Evolutionary conservation across 768 basidiomycete species (phyloP).

Genomic region (Calvatia gigantea): DNA sequence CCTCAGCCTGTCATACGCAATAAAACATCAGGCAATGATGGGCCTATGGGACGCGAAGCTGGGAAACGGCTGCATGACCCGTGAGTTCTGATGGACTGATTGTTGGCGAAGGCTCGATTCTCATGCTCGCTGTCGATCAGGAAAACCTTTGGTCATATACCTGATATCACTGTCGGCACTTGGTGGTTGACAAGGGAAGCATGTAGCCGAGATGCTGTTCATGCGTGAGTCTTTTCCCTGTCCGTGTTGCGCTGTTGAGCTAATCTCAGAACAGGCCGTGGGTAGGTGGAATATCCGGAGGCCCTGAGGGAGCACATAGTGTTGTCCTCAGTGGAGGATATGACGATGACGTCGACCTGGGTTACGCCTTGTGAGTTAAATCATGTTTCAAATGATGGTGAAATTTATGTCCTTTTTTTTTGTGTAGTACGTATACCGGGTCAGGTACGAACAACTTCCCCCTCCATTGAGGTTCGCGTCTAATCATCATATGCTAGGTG

Average conservation of each 20-base stretch:
- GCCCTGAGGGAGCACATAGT: slow-evolving; percentile 72
- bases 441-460: slow-evolving; percentile 43
- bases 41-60: slow-evolving; percentile 32
- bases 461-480: background rate
- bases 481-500: slow-evolving; percentile 44
- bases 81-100: slow-evolving; percentile 32
- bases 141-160: slow-evolving; percentile 79
- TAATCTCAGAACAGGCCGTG: slow-evolving; percentile 50
- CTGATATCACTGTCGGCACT: slow-evolving; percentile 72
- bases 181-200: slow-evolving; percentile 76
- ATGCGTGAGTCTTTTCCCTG: slow-evolving; percentile 60
- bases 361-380: slow-evolving; percentile 72
- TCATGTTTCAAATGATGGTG: background rate
- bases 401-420: background rate
- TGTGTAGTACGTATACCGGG: slow-evolving; percentile 71
- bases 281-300: slow-evolving; percentile 77
- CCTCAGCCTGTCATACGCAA: slow-evolving; percentile 39
- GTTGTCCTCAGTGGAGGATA: slow-evolving; percentile 89
- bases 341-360: slow-evolving; percentile 79
- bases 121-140: slow-evolving; percentile 29
- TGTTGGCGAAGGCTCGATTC: background rate
- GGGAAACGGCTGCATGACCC: slow-evolving; percentile 43
- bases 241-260: background rate
- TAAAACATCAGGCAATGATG: slow-evolving; percentile 28
- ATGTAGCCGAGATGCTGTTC: slow-evolving; percentile 77